Conservation (phyloP, 805 yeast species). For the Clavispora asparagi region DNA sequence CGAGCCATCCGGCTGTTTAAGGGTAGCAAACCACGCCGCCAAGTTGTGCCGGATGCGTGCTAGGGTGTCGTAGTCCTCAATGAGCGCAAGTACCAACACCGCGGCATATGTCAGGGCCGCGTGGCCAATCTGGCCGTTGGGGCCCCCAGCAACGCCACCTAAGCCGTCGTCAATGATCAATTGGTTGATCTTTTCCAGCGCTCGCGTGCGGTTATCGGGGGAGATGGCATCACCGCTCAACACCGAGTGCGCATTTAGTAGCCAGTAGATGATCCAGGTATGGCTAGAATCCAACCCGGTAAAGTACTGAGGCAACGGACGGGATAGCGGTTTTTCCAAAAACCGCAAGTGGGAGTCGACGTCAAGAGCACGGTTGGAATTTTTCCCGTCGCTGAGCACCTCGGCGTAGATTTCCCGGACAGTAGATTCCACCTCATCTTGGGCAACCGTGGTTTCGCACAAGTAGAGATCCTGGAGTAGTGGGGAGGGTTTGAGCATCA, state of each 20-base stretch:
- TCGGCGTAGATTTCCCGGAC: slow-evolving; percentile 26
- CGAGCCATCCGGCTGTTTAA: slow-evolving; percentile 71
- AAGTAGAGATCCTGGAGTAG: slow-evolving; percentile 15
- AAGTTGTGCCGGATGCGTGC: slow-evolving; percentile 32
- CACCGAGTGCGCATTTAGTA: slow-evolving; percentile 42
- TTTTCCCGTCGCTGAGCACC: slow-evolving; percentile 10
- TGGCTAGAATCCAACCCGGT: slow-evolving; percentile 77
- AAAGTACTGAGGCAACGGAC: slow-evolving; percentile 47
- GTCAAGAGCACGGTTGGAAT: background rate
- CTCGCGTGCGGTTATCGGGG: slow-evolving; percentile 1
- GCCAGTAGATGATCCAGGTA: slow-evolving; percentile 90
- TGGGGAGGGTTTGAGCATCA: slow-evolving; percentile 10
- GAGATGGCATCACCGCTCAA: slow-evolving; percentile 9
- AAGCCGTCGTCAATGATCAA: slow-evolving; percentile 27
- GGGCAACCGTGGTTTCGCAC: slow-evolving; percentile 34
- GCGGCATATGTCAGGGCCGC: slow-evolving; percentile 82
- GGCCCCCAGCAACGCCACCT: slow-evolving; percentile 81
- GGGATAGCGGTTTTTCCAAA: slow-evolving; percentile 33
- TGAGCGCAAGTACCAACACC: slow-evolving; percentile 52
- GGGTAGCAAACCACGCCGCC: slow-evolving; percentile 56
- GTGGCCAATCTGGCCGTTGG: slow-evolving; percentile 72
- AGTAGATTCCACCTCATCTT: slow-evolving; percentile 25
- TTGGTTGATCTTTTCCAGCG: slow-evolving; percentile 20
- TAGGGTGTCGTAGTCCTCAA: slow-evolving; percentile 36
- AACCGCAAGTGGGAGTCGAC: slow-evolving; percentile 38